A percentile compares a stretch with the other conserved stretches of the same genome.
These are phyloP conservation scores for Arctium minus DNA, from an alignment of 129 eudicot species.

Conservation along the genomic window DNA sequence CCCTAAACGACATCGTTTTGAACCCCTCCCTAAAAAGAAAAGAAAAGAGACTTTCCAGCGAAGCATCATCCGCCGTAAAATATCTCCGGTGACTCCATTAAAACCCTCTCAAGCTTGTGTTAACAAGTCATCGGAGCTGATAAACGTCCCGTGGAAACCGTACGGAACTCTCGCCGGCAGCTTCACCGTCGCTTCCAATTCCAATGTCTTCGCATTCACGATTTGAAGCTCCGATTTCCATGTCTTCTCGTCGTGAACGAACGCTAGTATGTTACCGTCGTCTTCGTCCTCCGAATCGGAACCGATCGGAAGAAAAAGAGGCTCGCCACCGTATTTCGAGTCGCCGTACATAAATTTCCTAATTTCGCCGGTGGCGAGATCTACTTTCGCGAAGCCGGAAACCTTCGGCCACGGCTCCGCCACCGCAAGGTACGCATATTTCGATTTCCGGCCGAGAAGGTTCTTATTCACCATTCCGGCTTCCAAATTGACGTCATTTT, in stretches of 20 bases:
- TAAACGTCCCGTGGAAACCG: slow-evolving; percentile 48
- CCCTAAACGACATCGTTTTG: neutral
- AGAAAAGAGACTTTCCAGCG: too few species aligned
- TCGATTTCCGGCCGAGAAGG: slow-evolving; percentile 32
- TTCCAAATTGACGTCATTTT: slow-evolving; percentile 34
- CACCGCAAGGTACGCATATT: slow-evolving; percentile 35
- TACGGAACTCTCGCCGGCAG: slow-evolving; percentile 45
- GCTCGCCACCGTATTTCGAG: slow-evolving; percentile 40
- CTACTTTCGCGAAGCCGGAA: slow-evolving; percentile 43
- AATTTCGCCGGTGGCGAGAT: slow-evolving; percentile 25
- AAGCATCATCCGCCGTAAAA: too few species aligned
- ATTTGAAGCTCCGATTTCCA: slow-evolving; percentile 38
- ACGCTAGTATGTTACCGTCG: slow-evolving; percentile 38
- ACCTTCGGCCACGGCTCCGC: slow-evolving; percentile 56
- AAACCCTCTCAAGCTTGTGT: slow-evolving; percentile 28
- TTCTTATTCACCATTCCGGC: slow-evolving; percentile 44
- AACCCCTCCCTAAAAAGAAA: too few species aligned
- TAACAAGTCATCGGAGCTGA: slow-evolving; percentile 29
- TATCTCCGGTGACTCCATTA: too few species aligned
- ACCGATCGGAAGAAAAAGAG: slow-evolving; percentile 33
- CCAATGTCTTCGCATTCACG: slow-evolving; percentile 29
- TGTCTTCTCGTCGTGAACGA: slow-evolving; percentile 37
- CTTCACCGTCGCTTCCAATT: slow-evolving; percentile 34
- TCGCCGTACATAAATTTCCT: slow-evolving; percentile 31
- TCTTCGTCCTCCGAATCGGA: slow-evolving; percentile 25